phyloP scores from a whole-genome alignment of 495 filamentous ascomycete genomes.

The Penicillium canescens region DNA sequence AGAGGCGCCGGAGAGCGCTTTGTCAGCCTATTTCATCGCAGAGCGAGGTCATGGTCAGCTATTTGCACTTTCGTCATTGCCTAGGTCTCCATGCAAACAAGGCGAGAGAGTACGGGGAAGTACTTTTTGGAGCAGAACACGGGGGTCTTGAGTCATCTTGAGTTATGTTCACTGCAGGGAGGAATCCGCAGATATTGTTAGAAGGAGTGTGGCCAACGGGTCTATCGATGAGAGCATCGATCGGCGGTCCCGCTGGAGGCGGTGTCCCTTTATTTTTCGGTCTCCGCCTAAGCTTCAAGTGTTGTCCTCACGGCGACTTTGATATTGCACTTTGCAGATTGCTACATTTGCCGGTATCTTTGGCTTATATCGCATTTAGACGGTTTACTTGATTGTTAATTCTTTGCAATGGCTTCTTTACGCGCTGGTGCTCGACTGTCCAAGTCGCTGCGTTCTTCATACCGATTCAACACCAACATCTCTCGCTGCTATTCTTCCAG shows the following conservation, averaged over 20 bases:
- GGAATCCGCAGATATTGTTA: constrained; percentile 3
- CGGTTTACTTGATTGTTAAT: background rate
- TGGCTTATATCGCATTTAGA: background rate
- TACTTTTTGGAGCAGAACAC: constrained; percentile 60
- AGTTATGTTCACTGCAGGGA: constrained; percentile 9
- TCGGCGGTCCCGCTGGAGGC: constrained; percentile 26
- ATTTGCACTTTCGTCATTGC: constrained; percentile 29
- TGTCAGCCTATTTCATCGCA: constrained; percentile 65
- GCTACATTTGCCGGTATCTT: background rate
- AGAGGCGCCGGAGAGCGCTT: constrained; percentile 65
- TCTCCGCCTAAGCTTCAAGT: constrained; percentile 9
- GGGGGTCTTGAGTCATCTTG: constrained; percentile 53
- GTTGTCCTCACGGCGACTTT: background rate
- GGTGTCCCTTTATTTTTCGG: constrained; percentile 19
- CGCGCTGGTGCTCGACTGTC: constrained; percentile 22
- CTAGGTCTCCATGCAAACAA: constrained; percentile 14
- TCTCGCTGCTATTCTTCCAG: constrained; percentile 31
- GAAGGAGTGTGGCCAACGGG: constrained; percentile 9
- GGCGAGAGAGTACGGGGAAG: constrained; percentile 19
- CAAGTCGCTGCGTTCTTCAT: constrained; percentile 10
- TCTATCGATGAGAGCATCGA: constrained; percentile 25
- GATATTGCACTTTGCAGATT: background rate
- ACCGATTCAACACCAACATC: constrained; percentile 5
- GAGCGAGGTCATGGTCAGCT: constrained; percentile 28
- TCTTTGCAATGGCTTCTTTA: constrained; percentile 11